phyloP scores from a whole-genome alignment of 2,329 filamentous ascomycete species.

The Biscogniauxia sp. region DNA sequence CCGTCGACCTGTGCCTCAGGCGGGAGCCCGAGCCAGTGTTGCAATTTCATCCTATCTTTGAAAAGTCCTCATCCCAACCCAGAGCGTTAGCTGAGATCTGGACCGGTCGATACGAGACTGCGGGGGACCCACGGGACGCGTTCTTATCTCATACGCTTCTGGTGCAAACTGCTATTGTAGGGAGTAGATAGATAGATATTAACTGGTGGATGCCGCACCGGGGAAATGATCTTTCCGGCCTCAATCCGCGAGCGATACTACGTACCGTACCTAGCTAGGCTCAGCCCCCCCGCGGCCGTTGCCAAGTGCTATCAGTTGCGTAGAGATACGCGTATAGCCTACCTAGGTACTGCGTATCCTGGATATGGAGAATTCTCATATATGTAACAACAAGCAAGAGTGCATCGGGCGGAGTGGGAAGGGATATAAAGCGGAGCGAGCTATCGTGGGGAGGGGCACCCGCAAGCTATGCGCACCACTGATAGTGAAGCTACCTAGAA shows the following conservation, averaged over 20 bases:
- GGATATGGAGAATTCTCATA: neutral
- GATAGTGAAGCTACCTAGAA: neutral
- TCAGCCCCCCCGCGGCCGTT: neutral
- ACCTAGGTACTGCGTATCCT: neutral
- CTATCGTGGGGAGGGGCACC: neutral
- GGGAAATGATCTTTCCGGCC: neutral
- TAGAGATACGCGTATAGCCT: neutral
- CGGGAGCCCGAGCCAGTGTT: slow-evolving; percentile 8
- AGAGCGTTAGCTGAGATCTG: slow-evolving; percentile 20
- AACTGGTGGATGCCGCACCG: neutral
- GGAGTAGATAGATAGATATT: neutral
- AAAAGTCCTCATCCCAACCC: slow-evolving; percentile 18
- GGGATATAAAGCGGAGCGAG: neutral
- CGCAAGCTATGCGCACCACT: neutral
- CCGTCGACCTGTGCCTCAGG: slow-evolving; percentile 8
- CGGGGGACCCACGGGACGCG: slow-evolving; percentile 17
- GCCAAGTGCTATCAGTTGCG: neutral
- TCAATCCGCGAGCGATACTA: neutral
- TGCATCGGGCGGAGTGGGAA: neutral
- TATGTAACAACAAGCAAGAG: neutral
- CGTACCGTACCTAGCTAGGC: neutral
- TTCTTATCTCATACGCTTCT: slow-evolving; percentile 18
- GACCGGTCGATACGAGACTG: slow-evolving; percentile 15
- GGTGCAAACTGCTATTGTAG: neutral
- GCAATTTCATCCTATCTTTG: slow-evolving; percentile 19